Evolutionary conservation across 2,329 filamentous ascomycete genomes (phyloP).

Genomic region (Akanthomyces dipterigenus): DNA sequence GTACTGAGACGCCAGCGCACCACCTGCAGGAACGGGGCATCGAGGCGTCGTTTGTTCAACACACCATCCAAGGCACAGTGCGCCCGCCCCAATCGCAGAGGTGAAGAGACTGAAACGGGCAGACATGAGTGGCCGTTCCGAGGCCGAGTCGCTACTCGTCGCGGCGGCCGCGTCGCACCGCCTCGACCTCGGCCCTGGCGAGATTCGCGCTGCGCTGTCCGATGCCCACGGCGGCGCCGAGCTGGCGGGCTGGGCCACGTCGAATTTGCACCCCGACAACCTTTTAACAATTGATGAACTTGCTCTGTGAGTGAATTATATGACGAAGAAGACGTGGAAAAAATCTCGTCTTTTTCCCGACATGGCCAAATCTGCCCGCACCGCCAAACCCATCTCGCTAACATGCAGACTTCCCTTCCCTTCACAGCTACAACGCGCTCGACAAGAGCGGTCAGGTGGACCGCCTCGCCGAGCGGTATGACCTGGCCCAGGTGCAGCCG

Average conservation of each 20-base stretch:
- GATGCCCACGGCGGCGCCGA: constrained; percentile 28
- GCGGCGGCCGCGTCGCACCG: constrained; percentile 26
- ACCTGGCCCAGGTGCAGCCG: constrained; percentile 41
- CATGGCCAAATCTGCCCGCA: not conserved
- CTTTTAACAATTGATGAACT: constrained; percentile 49
- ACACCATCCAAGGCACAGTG: not conserved
- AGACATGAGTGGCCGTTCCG: constrained; percentile 22
- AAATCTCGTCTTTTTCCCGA: not conserved
- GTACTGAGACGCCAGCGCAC: not conserved
- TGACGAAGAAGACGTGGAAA: too few relatives aligned
- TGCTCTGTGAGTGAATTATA: constrained; percentile 36
- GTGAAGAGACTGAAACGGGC: constrained; percentile 11
- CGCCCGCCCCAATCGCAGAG: not conserved
- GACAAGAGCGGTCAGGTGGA: constrained; percentile 43
- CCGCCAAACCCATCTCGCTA: constrained; percentile 8
- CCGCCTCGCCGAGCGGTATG: constrained; percentile 35
- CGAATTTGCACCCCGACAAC: constrained; percentile 43
- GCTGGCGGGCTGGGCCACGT: constrained; percentile 41
- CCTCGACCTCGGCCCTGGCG: constrained; percentile 27
- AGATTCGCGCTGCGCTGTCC: constrained; percentile 30
- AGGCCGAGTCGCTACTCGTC: constrained; percentile 28
- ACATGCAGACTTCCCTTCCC: constrained; percentile 5
- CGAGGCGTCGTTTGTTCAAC: not conserved
- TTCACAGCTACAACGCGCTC: constrained; percentile 41
- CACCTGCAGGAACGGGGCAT: not conserved